phyloP scores from a whole-genome alignment of 305 asterid genomes.

The Plantago rigida region DNA sequence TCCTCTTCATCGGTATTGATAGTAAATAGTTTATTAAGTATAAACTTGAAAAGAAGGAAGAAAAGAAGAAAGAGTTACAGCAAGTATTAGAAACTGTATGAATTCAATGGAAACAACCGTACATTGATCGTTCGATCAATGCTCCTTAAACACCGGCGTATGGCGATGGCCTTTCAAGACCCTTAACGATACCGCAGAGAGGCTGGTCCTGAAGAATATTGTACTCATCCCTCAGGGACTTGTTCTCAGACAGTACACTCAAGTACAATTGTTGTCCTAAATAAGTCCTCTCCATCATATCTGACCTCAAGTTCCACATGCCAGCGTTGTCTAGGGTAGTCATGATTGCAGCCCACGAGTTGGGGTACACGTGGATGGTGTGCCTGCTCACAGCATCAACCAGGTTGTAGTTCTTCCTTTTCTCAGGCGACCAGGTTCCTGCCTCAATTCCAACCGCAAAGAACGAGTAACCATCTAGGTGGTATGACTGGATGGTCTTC shows the following conservation, averaged over 20 bases:
- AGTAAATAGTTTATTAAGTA: too few species aligned
- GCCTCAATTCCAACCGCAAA: slow-evolving; percentile 72
- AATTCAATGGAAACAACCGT: too few species aligned
- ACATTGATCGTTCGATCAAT: not conserved
- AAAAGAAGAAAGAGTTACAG: too few species aligned
- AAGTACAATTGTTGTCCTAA: slow-evolving; percentile 72
- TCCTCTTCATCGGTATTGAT: too few species aligned
- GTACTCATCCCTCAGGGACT: slow-evolving; percentile 60
- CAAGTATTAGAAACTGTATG: too few species aligned
- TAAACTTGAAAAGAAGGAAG: too few species aligned
- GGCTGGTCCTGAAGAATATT: slow-evolving; percentile 43
- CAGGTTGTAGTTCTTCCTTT: slow-evolving; percentile 74
- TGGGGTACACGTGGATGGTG: slow-evolving; percentile 70
- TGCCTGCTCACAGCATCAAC: slow-evolving; percentile 67
- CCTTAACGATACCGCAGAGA: slow-evolving; percentile 51
- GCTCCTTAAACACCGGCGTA: slow-evolving; percentile 24
- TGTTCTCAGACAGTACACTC: slow-evolving; percentile 49
- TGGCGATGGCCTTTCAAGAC: slow-evolving; percentile 41
- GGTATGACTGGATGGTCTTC: slow-evolving; percentile 61
- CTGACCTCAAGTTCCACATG: slow-evolving; percentile 73
- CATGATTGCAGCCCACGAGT: slow-evolving; percentile 72
- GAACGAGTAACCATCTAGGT: slow-evolving; percentile 76
- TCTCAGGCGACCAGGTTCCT: slow-evolving; percentile 61
- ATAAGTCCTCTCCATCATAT: slow-evolving; percentile 54
- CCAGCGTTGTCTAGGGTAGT: slow-evolving; percentile 75